phyloP scores from a whole-genome alignment of 768 basidiomycete genomes.

The Lenzites betulinus region DNA sequence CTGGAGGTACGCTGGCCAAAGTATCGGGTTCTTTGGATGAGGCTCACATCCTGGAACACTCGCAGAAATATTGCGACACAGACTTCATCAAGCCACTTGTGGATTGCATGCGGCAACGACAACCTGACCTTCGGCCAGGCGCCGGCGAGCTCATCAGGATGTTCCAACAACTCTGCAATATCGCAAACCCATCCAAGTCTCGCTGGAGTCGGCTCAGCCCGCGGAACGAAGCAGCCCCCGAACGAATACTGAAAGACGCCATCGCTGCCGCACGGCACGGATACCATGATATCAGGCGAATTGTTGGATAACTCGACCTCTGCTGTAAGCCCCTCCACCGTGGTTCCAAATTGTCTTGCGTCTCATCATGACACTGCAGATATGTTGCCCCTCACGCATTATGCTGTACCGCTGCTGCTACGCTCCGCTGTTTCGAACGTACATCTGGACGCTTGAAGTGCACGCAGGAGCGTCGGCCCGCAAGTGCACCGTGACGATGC shows the following conservation, averaged over 20 bases:
- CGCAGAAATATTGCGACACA: conserved; percentile 4
- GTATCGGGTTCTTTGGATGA: background rate
- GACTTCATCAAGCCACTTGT: conserved; percentile 18
- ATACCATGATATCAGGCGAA: conserved; percentile 7
- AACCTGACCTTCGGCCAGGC: conserved; percentile 13
- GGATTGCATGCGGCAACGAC: conserved; percentile 5
- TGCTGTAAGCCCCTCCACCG: background rate
- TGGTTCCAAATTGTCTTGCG: too few relatives aligned
- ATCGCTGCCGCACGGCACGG: conserved; percentile 17
- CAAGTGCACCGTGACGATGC: too few relatives aligned
- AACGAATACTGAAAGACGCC: conserved; percentile 21
- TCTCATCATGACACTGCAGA: background rate
- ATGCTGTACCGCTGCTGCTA: too few relatives aligned
- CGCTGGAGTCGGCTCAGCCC: conserved; percentile 17
- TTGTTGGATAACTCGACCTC: background rate
- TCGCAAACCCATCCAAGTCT: background rate
- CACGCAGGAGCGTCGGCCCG: too few relatives aligned
- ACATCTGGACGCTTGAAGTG: too few relatives aligned
- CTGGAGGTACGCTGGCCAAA: conserved; percentile 8
- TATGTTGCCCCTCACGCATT: background rate
- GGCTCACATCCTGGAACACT: background rate
- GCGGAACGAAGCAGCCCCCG: conserved; percentile 3
- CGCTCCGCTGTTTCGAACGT: too few relatives aligned
- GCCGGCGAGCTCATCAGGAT: conserved; percentile 7
- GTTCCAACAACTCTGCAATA: conserved; percentile 4